Evolutionary conservation across 23 red algal species (phyloP).

Genomic region (Pyropia haitanensis): DNA sequence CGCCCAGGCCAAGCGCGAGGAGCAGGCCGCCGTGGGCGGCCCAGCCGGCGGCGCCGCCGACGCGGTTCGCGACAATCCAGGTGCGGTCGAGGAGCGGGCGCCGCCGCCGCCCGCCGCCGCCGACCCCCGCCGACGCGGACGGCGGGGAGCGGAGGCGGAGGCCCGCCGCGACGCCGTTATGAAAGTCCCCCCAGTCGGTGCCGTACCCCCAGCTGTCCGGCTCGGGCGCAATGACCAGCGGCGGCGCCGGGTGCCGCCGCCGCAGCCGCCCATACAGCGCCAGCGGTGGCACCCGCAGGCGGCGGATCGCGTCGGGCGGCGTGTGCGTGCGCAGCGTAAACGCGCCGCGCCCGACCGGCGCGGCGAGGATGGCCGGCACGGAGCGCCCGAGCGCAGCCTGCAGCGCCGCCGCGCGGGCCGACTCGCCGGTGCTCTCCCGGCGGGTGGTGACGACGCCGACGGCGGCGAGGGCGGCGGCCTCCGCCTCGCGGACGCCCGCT

Average conservation of each 20-base stretch:
- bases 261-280: conserved; percentile 25
- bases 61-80: conserved; percentile 82
- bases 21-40: conserved; percentile 86
- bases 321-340: conserved; percentile 71
- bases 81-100: conserved; percentile 48
- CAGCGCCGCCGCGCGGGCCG: conserved; percentile 15
- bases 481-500: not conserved
- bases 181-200: conserved; percentile 77
- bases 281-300: conserved; percentile 58
- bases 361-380: conserved; percentile 28
- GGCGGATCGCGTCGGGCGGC: conserved; percentile 60
- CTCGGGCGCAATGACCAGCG: conserved; percentile 6
- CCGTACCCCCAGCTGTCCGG: conserved; percentile 18
- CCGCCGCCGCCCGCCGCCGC: not conserved
- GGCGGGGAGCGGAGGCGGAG: conserved; percentile 50
- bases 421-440: no score
- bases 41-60: conserved; percentile 10
- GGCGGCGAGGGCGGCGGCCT: no score
- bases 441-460: no score
- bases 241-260: no score
- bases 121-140: conserved; percentile 8
- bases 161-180: conserved; percentile 93
- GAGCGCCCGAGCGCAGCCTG: conserved; percentile 21
- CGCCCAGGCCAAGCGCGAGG: conserved; percentile 75
- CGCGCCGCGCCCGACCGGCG: conserved; percentile 78